These are phyloP conservation scores for Cyclotella distinguenda DNA, from an alignment of 108 stramenopile species.

Conservation along the genomic window DNA sequence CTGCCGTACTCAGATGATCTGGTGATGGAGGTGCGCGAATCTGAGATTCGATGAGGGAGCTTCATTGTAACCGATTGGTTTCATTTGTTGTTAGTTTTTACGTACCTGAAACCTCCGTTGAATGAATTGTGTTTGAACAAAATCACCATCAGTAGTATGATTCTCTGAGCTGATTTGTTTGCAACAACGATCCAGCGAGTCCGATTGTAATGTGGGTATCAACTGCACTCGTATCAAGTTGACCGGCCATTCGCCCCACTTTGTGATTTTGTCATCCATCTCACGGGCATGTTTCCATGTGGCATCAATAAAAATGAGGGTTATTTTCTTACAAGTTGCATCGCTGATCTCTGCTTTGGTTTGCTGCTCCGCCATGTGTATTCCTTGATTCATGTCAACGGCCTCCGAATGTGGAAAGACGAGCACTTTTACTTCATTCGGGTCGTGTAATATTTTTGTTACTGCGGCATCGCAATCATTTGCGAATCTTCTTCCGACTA, in stretches of 20 bases:
- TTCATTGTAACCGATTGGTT: no score
- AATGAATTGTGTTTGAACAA: slow-evolving; percentile 1
- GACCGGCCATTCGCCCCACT: slow-evolving; percentile 46
- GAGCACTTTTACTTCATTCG: slow-evolving; percentile 33
- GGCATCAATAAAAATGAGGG: slow-evolving; percentile 69
- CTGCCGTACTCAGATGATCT: slow-evolving; percentile 68
- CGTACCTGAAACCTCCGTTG: slow-evolving; percentile 46
- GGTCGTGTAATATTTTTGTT: slow-evolving; percentile 37
- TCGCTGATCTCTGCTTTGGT: background rate
- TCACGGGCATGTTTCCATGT: slow-evolving; percentile 82
- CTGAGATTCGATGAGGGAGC: no score
- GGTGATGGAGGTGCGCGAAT: slow-evolving; percentile 63
- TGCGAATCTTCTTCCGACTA: slow-evolving; percentile 54
- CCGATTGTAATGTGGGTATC: no score
- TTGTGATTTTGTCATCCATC: slow-evolving; percentile 61
- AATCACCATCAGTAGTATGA: background rate
- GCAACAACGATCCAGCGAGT: no score
- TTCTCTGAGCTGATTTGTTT: no score
- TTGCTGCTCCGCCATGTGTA: slow-evolving; percentile 33
- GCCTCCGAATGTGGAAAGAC: slow-evolving; percentile 48
- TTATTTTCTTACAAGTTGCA: slow-evolving; percentile 34
- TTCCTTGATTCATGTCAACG: slow-evolving; percentile 36
- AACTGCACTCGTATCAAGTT: slow-evolving; percentile 56
- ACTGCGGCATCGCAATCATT: slow-evolving; percentile 28
- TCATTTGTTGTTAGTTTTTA: no score